Evolutionary conservation across 106 monocot species (phyloP), one percentile per base, ranked within the genome.

Genomic region (Narthecium ossifragum): DNA sequence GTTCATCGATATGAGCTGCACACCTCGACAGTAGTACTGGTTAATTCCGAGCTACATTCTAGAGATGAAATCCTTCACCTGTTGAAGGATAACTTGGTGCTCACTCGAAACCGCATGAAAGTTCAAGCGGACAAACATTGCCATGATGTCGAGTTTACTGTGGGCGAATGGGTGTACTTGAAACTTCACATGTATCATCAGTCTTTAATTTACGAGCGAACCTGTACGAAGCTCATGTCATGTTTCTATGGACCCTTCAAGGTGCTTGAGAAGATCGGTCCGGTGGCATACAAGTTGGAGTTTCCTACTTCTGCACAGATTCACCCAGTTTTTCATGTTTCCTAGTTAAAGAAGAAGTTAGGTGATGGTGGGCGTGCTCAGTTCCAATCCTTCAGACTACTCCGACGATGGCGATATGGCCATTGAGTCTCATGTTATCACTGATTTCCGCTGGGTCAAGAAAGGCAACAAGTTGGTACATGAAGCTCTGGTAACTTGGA

Each of bases 291-390:
- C 38, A 23, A 28, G 23, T 25, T 60, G 6, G 60, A 39, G 13
- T 15, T 60, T 4, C 40, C 60, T 1, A 11, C 40, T 13, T 10
- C 9, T 8, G 4, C 40, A 5, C 39, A 41, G 18, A 60, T 43
- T 26, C 60, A 60, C 26, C 60, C 38, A 6, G 40, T 39, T n/a
- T 60, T 60, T 14, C 54, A 55, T 31, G 18, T 55, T 29, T 55
- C 52, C 28, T n/a, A n/a, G n/a, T n/a, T n/a, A n/a, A n/a, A n/a
- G n/a, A n/a, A n/a, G n/a, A n/a, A n/a, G n/a, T n/a, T n/a, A n/a
- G n/a, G n/a, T n/a, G 23, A 55, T 8, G 5, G 17, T 1, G 15
- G 15, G 7, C 15, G 23, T 8, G 2, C 7, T 1, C 30, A 31
- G 9, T 15, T 2, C 30, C 29, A 29, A 55, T 3, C 6, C 21